phyloP scores from a whole-genome alignment of 495 filamentous ascomycete species.

The Rhypophila decipiens region DNA sequence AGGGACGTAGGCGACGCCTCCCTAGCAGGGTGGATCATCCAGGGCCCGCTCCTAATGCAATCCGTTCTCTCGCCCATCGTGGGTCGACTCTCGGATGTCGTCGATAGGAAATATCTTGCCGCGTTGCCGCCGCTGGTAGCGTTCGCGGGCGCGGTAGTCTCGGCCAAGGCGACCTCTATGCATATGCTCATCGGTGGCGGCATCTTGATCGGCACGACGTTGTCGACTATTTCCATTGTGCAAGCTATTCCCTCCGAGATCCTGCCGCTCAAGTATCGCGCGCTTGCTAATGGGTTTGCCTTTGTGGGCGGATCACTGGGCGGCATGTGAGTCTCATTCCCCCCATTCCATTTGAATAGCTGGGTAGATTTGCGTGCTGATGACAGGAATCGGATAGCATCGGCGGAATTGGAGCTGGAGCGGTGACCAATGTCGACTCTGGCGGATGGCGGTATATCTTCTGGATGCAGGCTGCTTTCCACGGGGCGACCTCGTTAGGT shows the following conservation, averaged over 20 bases:
- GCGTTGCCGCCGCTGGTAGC: constrained; percentile 44
- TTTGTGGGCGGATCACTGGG: constrained; percentile 43
- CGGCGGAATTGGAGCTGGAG: constrained; percentile 43
- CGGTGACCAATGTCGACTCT: constrained; percentile 39
- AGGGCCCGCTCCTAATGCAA: constrained; percentile 50
- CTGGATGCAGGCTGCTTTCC: constrained; percentile 54
- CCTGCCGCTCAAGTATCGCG: constrained; percentile 47
- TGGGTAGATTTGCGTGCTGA: too few relatives aligned
- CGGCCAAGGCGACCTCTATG: constrained; percentile 49
- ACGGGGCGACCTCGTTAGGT: constrained; percentile 38
- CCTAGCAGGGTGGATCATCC: constrained; percentile 50
- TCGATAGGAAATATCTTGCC: constrained; percentile 47
- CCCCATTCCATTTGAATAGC: neutral
- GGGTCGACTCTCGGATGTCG: constrained; percentile 48
- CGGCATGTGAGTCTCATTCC: constrained; percentile 32
- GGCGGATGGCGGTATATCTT: constrained; percentile 51
- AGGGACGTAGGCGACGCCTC: constrained; percentile 45
- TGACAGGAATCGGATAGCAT: too few relatives aligned
- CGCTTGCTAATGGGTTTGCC: constrained; percentile 46
- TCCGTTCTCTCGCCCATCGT: constrained; percentile 47
- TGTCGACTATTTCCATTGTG: constrained; percentile 47
- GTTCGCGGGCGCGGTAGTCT: constrained; percentile 46
- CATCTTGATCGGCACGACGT: constrained; percentile 47
- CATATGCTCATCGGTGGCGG: constrained; percentile 48
- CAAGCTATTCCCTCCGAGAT: constrained; percentile 51